Percentiles rank a stretch among this genome's conserved stretches.
Conservation (phyloP, 164 flowering plant genomes). For the Paratinospora sagittata region DNA sequence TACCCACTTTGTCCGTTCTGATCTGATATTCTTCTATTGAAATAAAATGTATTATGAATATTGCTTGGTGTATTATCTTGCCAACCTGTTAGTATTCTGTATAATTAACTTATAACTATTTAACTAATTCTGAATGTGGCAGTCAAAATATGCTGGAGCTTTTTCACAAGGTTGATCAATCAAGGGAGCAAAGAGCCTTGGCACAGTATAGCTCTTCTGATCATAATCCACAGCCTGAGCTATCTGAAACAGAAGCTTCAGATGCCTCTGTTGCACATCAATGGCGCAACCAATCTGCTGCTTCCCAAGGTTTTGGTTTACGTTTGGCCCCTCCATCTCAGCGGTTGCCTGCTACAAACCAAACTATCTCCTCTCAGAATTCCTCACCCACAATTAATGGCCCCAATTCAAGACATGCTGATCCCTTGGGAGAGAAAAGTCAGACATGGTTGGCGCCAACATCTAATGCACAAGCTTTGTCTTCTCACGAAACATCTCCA, state of each 20-base stretch:
- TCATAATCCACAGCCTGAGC: conserved; percentile 29
- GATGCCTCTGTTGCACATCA: conserved; percentile 45
- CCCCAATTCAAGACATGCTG: conserved; percentile 25
- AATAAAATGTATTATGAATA: background rate
- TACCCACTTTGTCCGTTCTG: background rate
- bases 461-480: conserved; percentile 32
- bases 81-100: background rate
- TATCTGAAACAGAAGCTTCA: conserved; percentile 34
- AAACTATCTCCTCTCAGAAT: conserved; percentile 31
- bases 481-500: conserved; percentile 25
- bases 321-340: conserved; percentile 77
- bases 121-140: conserved; percentile 17
- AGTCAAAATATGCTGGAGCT: conserved; percentile 94
- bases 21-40: background rate
- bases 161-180: conserved; percentile 77
- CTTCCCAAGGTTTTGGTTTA: conserved; percentile 64
- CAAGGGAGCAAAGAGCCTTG: conserved; percentile 35
- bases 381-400: conserved; percentile 27
- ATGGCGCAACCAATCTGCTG: conserved; percentile 42
- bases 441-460: conserved; percentile 27
- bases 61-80: background rate
- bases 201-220: conserved; percentile 39
- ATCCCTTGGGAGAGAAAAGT: conserved; percentile 31
- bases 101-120: background rate
- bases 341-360: conserved; percentile 32